These are phyloP conservation scores for Candida gorgasii DNA, from an alignment of 805 yeast genomes.

Conservation along the genomic window DNA sequence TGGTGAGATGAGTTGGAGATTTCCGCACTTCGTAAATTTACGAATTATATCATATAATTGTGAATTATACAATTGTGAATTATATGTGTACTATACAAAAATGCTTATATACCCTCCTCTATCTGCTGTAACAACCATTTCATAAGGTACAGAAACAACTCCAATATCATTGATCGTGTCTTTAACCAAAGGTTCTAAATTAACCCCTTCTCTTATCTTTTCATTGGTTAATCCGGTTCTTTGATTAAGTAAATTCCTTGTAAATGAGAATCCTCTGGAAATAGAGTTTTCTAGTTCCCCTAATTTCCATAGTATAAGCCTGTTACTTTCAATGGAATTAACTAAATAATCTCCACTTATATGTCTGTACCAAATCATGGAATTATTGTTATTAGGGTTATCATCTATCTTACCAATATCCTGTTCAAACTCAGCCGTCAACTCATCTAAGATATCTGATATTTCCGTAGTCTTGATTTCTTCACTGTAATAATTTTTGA, in stretches of 20 bases:
- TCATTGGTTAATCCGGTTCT: constrained; percentile 13
- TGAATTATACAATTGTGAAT: neutral
- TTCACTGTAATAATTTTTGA: constrained; percentile 24
- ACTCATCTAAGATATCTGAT: constrained; percentile 12
- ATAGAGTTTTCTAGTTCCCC: constrained; percentile 13
- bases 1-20: neutral
- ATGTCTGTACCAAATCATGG: constrained; percentile 10
- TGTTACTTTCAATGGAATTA: constrained; percentile 6
- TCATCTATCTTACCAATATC: constrained; percentile 7
- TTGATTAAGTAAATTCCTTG: constrained; percentile 8
- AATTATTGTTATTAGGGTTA: neutral
- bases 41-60: neutral
- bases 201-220: neutral
- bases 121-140: constrained; percentile 66
- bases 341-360: constrained; percentile 9
- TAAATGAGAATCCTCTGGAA: constrained; percentile 10
- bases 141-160: constrained; percentile 49
- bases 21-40: constrained; percentile 1
- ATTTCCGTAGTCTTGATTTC: constrained; percentile 20
- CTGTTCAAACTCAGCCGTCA: constrained; percentile 12
- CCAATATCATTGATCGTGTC: constrained; percentile 48
- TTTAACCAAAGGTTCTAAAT: constrained; percentile 24
- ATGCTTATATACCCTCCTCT: constrained; percentile 55
- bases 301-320: constrained; percentile 15
- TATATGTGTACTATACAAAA: neutral